These are phyloP conservation scores for Backusella morwellensis DNA, from an alignment of 192 early-diverging fungal genomes.

Conservation along the genomic window DNA sequence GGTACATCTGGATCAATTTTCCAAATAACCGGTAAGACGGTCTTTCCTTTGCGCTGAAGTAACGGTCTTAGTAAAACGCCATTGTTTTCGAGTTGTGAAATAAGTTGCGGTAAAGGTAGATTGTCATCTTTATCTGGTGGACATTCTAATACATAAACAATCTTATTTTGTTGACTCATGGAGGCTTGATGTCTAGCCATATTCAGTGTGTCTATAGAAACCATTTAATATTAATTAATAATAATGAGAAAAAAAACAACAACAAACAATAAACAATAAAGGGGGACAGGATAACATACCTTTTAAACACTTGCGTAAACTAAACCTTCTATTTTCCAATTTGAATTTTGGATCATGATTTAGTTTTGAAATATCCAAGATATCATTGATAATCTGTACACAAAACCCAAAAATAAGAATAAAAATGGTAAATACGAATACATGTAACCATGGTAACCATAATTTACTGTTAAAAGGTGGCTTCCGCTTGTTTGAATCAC, in stretches of 20 bases:
- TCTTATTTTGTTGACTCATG: conserved; percentile 27
- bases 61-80: conserved; percentile 10
- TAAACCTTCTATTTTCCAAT: conserved; percentile 45
- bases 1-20: conserved; percentile 48
- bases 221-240: neutral
- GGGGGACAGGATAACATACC: conserved; percentile 26
- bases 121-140: conserved; percentile 31
- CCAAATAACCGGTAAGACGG: conserved; percentile 46
- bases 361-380: conserved; percentile 50
- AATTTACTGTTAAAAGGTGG: conserved; percentile 47
- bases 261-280: conserved; percentile 2
- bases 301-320: conserved; percentile 52
- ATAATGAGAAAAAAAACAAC: neutral
- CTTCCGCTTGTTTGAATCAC: conserved; percentile 54
- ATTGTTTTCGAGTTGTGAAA: conserved; percentile 17
- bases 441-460: neutral
- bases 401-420: neutral
- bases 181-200: conserved; percentile 40
- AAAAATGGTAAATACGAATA: conserved; percentile 8
- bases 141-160: conserved; percentile 31
- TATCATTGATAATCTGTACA: conserved; percentile 50
- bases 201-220: conserved; percentile 31
- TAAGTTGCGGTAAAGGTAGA: conserved; percentile 22
- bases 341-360: conserved; percentile 55
- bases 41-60: conserved; percentile 19